These are phyloP conservation scores for Musa beccarii DNA, from an alignment of 176 grass and related monocot genomes.

Conservation along the genomic window DNA sequence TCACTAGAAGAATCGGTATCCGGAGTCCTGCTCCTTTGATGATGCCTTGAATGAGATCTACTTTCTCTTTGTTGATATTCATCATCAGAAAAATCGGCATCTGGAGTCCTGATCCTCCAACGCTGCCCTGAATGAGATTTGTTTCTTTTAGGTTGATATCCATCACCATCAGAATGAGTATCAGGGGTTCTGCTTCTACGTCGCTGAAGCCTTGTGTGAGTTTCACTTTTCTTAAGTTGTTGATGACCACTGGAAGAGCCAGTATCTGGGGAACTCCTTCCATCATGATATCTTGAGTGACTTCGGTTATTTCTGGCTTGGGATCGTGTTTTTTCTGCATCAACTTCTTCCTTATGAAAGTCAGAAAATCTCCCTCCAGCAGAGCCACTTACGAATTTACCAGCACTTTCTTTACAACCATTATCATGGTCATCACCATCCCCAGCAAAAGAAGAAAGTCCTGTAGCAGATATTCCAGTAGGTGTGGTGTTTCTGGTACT, in stretches of 20 bases:
- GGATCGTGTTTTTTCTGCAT: constrained; percentile 18
- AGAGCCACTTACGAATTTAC: background rate
- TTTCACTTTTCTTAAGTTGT: constrained; percentile 31
- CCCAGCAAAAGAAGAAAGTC: background rate
- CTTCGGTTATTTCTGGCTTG: constrained; percentile 11
- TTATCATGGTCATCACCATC: background rate
- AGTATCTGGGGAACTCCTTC: constrained; percentile 28
- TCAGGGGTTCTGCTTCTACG: constrained; percentile 37
- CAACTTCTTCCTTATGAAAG: constrained; percentile 14
- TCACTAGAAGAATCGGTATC: constrained; percentile 49
- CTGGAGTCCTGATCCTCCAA: constrained; percentile 13
- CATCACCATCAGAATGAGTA: constrained; percentile 36
- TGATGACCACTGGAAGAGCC: constrained; percentile 44
- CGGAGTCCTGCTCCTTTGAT: constrained; percentile 8
- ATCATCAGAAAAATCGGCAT: constrained; percentile 51
- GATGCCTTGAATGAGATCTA: constrained; percentile 35
- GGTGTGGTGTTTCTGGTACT: constrained; percentile 7
- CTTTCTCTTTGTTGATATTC: constrained; percentile 18
- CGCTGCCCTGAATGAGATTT: constrained; percentile 32
- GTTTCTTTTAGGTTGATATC: constrained; percentile 29
- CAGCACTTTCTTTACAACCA: background rate
- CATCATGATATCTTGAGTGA: constrained; percentile 15
- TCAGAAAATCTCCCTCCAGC: constrained; percentile 15
- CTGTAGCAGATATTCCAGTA: background rate
- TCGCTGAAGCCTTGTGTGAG: constrained; percentile 34